Conservation (phyloP, 2,329 filamentous ascomycete species). For the Fusarium dimerum region DNA sequence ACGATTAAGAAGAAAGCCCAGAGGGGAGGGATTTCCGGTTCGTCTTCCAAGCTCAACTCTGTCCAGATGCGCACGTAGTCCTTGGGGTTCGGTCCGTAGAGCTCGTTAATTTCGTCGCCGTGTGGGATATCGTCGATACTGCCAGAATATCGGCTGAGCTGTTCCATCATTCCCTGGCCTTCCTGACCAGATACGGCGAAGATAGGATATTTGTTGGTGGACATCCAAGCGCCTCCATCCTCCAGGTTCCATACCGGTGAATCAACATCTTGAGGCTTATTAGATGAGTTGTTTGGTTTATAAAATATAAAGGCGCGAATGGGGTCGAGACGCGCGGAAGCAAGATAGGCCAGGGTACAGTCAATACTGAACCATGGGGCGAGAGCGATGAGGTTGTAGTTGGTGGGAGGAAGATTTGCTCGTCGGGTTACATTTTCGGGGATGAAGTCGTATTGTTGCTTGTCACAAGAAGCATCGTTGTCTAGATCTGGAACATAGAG, state of each 20-base stretch:
- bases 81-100: slow-evolving; percentile 55
- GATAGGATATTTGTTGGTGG: slow-evolving; percentile 71
- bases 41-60: slow-evolving; percentile 49
- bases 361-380: slow-evolving; percentile 80
- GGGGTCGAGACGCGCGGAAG: slow-evolving; percentile 57
- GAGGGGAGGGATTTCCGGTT: slow-evolving; percentile 63
- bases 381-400: slow-evolving; percentile 76
- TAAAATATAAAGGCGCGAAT: slow-evolving; percentile 67
- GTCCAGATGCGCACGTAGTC: slow-evolving; percentile 65
- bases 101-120: slow-evolving; percentile 54
- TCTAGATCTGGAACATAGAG: slow-evolving; percentile 80
- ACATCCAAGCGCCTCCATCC: slow-evolving; percentile 72
- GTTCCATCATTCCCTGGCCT: slow-evolving; percentile 68
- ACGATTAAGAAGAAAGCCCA: slow-evolving; percentile 80
- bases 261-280: slow-evolving; percentile 64
- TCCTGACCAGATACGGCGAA: slow-evolving; percentile 74
- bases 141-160: slow-evolving; percentile 76
- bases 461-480: slow-evolving; percentile 60
- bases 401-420: slow-evolving; percentile 65
- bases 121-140: slow-evolving; percentile 65
- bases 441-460: slow-evolving; percentile 64
- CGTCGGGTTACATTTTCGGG: slow-evolving; percentile 74
- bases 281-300: slow-evolving; percentile 54
- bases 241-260: slow-evolving; percentile 70
- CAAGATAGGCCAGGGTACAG: slow-evolving; percentile 75